Conservation (phyloP, 148 eudicot genomes). For the Gaultheria prostrata region DNA sequence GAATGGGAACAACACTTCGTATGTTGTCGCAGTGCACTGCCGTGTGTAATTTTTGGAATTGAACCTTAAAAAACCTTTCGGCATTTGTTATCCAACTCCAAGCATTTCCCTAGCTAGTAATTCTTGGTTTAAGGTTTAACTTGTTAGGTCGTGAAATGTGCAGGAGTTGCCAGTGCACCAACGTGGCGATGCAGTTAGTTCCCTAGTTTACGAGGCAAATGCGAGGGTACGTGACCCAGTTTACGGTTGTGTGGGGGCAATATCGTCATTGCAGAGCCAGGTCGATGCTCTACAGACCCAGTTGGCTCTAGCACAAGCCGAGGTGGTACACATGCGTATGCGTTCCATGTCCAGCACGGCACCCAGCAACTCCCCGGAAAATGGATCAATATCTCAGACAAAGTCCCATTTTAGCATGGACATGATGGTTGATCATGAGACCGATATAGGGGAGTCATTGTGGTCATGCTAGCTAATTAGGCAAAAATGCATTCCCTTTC, state of each 20-base stretch:
- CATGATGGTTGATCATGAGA: background rate
- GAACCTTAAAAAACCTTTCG: background rate
- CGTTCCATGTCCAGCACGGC: slow-evolving; percentile 25
- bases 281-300: slow-evolving; percentile 60
- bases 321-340: slow-evolving; percentile 64
- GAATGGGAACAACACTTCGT: background rate
- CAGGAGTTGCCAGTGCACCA: slow-evolving; percentile 74
- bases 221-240: slow-evolving; percentile 83
- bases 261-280: slow-evolving; percentile 69
- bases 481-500: background rate
- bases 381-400: slow-evolving; percentile 18
- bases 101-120: background rate
- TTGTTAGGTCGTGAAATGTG: background rate
- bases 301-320: slow-evolving; percentile 66
- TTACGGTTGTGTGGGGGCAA: slow-evolving; percentile 83
- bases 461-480: background rate
- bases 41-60: background rate
- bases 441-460: background rate
- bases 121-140: background rate
- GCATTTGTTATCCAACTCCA: background rate
- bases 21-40: background rate
- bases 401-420: slow-evolving; percentile 9
- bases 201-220: slow-evolving; percentile 79
- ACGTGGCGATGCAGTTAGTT: slow-evolving; percentile 75
- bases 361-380: slow-evolving; percentile 38